Base-by-base conservation (phyloP, 2,329 filamentous ascomycete genomes). In the Teratosphaeria gauchensis region DNA sequence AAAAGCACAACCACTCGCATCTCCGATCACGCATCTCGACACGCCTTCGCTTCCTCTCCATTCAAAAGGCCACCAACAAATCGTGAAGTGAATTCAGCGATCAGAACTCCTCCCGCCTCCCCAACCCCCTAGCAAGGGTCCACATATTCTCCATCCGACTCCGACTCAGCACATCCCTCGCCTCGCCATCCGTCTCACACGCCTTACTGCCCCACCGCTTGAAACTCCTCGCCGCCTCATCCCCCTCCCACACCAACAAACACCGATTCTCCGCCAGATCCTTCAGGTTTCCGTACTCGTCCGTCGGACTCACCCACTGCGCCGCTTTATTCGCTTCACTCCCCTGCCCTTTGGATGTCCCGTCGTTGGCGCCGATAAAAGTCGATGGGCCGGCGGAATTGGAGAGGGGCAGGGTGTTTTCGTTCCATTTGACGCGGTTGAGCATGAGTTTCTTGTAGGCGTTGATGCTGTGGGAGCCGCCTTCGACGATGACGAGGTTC, bases 81-180 rank as follows among this genome's bases (percentile, higher is more conserved):
- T n/a, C n/a, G n/a, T n/a, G n/a, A n/a, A 2, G 24, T 4, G 24
- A 28, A 28, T 28, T 4, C 24, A 28, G 35, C 35, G n/a, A 4
- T 42, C 35, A 42, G 1, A 12, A 12, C 35, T 42, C 54, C 21
- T 38, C 21, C 31, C 8, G 5, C 54, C 54, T 54, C 32, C 30
- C 48, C 57, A 61, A 65, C 55, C 67, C 89, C 79, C 95, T 95
- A 0, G 92, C 92, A 66, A 94, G 76, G 9, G 87, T 87, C 94
- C 94, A 99, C 69, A 99, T 92, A 68, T 88, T 95, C 67, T 97
- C 92, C 82, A 97, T 89, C 78, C 95, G 96, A 5, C 85, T 84
- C 65, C 90, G 83, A 12, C 84, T 77, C 62, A 99, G 75, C 24
- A 86, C 81, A 66, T 96, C 90, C 71, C 89, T 87, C 4, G 92